Percentiles rank a stretch among this genome's conserved stretches.
Conservation (phyloP, 768 basidiomycete genomes). For the Suillus subaureus region DNA sequence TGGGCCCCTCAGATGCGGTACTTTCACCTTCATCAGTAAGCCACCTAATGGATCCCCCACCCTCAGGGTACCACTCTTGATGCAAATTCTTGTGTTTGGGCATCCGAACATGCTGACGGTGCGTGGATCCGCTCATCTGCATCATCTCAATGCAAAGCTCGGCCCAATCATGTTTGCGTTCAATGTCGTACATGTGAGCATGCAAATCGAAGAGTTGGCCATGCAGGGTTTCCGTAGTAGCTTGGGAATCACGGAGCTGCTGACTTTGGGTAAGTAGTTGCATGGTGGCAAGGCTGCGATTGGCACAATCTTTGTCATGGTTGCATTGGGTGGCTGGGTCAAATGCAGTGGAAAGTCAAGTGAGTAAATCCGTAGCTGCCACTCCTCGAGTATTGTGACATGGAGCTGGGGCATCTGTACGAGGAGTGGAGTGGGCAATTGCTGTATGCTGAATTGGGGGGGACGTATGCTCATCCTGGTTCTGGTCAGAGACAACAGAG, state of each 20-base stretch:
- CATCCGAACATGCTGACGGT: too few relatives aligned
- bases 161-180: slow-evolving; percentile 17
- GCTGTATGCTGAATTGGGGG: too few relatives aligned
- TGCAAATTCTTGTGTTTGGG: too few relatives aligned
- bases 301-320: slow-evolving; percentile 27
- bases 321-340: slow-evolving; percentile 27
- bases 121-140: too few relatives aligned
- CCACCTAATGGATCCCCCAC: too few relatives aligned
- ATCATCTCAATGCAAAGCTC: slow-evolving; percentile 21
- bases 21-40: background rate
- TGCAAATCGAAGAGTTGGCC: slow-evolving; percentile 16
- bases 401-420: slow-evolving; percentile 12
- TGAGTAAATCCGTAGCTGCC: slow-evolving; percentile 23
- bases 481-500: too few relatives aligned
- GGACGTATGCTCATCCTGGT: too few relatives aligned
- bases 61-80: too few relatives aligned
- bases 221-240: slow-evolving; percentile 12
- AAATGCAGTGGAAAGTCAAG: slow-evolving; percentile 21
- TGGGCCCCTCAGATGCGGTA: background rate
- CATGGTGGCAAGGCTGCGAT: slow-evolving; percentile 23
- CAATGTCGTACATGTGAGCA: slow-evolving; percentile 12
- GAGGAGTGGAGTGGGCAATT: too few relatives aligned
- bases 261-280: slow-evolving; percentile 29
- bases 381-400: slow-evolving; percentile 10
- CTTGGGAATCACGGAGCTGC: slow-evolving; percentile 29